A percentile compares a stretch with the other conserved stretches of the same genome.
Conservation (phyloP, 2,329 filamentous ascomycete genomes). For the Xylariaceae sp. region DNA sequence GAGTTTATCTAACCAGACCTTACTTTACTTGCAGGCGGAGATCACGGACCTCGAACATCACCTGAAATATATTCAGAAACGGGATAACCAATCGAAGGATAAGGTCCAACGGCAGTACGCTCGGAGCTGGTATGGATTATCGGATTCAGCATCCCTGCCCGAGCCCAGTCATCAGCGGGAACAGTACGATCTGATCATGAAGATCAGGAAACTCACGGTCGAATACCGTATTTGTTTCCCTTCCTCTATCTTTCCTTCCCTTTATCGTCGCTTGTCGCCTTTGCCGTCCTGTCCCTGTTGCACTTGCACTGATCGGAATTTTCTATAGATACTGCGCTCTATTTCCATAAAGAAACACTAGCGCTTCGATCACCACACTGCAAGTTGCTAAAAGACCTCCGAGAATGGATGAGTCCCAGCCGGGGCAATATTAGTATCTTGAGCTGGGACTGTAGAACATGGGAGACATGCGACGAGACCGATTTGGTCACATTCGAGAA, state of each 20-base stretch:
- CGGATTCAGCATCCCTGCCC: not conserved
- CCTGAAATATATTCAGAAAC: not conserved
- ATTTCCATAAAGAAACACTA: not conserved
- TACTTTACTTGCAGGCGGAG: conserved; percentile 13
- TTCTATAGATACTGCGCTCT: conserved; percentile 7
- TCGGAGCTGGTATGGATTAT: conserved; percentile 1
- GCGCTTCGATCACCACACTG: conserved; percentile 8
- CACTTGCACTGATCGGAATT: too few relatives aligned
- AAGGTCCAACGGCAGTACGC: not conserved
- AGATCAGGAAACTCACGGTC: conserved; percentile 11
- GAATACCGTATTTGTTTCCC: conserved; percentile 9
- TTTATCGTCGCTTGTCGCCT: too few relatives aligned
- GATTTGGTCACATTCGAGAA: conserved; percentile 16
- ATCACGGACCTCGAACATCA: conserved; percentile 8
- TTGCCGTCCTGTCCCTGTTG: too few relatives aligned
- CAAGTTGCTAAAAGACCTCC: conserved; percentile 11
- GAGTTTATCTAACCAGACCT: conserved; percentile 6
- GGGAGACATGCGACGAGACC: not conserved
- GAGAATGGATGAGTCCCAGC: conserved; percentile 11
- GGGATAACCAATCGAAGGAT: conserved; percentile 3
- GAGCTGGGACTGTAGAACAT: conserved; percentile 11
- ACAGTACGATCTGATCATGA: conserved; percentile 14
- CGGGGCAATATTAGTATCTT: conserved; percentile 8
- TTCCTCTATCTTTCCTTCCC: too few relatives aligned
- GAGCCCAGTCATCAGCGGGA: conserved; percentile 1